Evolutionary conservation across 306 rosid species (phyloP).

Genomic region (Luffa acutangula): DNA sequence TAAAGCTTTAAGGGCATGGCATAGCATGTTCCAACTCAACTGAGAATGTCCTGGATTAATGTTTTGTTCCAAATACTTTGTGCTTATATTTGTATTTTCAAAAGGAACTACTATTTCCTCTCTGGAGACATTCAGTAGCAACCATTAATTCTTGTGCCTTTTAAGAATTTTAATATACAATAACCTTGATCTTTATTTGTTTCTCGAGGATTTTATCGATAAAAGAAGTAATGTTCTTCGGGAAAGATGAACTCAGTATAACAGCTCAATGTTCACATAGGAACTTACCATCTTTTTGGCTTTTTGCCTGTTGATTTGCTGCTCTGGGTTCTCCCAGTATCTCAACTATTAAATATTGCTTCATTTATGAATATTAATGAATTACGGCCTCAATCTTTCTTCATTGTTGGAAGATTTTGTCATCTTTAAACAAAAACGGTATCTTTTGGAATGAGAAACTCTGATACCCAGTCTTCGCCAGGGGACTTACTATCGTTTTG

Average conservation of each 20-base stretch:
- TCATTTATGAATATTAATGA: neutral
- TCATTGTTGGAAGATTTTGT: neutral
- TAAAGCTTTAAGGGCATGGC: neutral
- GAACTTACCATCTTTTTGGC: neutral
- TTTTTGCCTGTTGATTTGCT: neutral
- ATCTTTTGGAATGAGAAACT: neutral
- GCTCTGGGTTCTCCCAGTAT: neutral
- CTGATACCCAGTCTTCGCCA: neutral
- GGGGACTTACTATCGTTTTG: neutral
- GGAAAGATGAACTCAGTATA: neutral
- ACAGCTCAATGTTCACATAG: neutral
- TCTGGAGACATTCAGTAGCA: neutral
- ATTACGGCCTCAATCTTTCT: neutral
- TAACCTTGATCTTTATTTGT: neutral
- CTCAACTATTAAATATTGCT: neutral
- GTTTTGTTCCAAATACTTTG: neutral
- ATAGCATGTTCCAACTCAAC: neutral
- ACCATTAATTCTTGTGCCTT: neutral
- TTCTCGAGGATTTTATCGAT: neutral
- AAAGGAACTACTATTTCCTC: neutral
- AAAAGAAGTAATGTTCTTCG: neutral
- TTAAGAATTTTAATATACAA: neutral
- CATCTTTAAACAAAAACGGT: neutral
- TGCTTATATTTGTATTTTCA: neutral
- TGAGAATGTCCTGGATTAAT: neutral